Evolutionary conservation across 768 basidiomycete genomes (phyloP).

Genomic region (Amanita muscaria): DNA sequence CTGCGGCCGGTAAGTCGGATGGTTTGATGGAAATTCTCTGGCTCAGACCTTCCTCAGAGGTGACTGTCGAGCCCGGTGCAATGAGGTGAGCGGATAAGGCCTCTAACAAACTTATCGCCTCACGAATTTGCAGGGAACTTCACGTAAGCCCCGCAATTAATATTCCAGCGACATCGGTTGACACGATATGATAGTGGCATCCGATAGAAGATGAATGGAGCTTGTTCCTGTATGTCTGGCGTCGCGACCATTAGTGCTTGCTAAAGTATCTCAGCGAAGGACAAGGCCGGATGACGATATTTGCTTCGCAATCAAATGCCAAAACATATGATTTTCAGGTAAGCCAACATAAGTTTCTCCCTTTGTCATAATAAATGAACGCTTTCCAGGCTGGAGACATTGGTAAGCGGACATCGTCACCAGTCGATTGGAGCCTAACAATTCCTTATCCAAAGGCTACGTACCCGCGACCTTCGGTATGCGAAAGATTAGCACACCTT

Average conservation of each 20-base stretch:
- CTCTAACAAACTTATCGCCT: background rate
- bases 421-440: conserved; percentile 5
- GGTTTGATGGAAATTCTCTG: no score
- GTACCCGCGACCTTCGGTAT: conserved; percentile 50
- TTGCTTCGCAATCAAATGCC: conserved; percentile 44
- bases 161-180: background rate
- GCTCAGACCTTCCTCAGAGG: conserved; percentile 22
- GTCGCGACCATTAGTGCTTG: background rate
- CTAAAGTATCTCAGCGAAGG: conserved; percentile 33
- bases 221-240: conserved; percentile 42
- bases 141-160: conserved; percentile 29
- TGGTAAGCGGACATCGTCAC: conserved; percentile 21
- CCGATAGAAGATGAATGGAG: conserved; percentile 62
- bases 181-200: conserved; percentile 46
- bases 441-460: conserved; percentile 28
- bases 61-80: conserved; percentile 49
- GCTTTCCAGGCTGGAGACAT: conserved; percentile 43
- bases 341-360: background rate
- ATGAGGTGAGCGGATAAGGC: conserved; percentile 31
- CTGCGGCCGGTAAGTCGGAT: conserved; percentile 27
- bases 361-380: background rate
- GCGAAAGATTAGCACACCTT: background rate
- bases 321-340: conserved; percentile 54
- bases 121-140: conserved; percentile 32
- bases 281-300: conserved; percentile 44